Base-by-base conservation (phyloP, 2,329 filamentous ascomycete genomes). In the Aspergillus nomiae region DNA sequence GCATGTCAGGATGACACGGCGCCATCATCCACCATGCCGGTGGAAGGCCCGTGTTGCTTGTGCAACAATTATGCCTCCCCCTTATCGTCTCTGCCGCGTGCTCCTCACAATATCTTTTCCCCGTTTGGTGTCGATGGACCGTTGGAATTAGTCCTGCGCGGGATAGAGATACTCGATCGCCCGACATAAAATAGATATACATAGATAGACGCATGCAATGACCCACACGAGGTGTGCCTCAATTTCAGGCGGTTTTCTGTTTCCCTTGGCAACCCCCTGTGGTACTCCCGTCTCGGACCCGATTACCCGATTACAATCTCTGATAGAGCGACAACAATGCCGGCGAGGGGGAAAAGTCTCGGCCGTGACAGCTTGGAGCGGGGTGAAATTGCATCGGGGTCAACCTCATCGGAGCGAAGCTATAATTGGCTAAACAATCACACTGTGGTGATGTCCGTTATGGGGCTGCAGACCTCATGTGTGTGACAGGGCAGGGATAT, bases 401-500 rank as follows among this genome's bases (percentile, higher is more conserved):
- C 11, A 38, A 38, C 21, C 8, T 8, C 32, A 55, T 55, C 32
- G 9, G 32, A 21, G 34, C 5, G 16, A 26, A 21, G 8, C 51
- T 14, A 38, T 12, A 34, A 55, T 55, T 36, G 51, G 34, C 32
- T 19, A n/a, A 55, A 14, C n/a, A 14, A n/a, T 34, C 32, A 55
- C 51, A 34, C 56, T 11, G 19, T 30, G 36, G 55, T 57, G 36
- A 57, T 30, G 26, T 45, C 41, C 58, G 21, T 28, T 51, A 12
- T 24, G 24, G 36, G 26, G 34, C 46, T 53, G 48, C 34, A 45
- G 21, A 43, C 51, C n/a, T 21, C 9, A 55, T 38, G 51, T 43
- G 58, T 59, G 58, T 59, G 58, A 59, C 58, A 46, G 24, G 41
- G 55, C 58, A 59, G 58, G 58, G 58, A 43, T 59, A 21, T 34